Evolutionary conservation across 202 grass and related monocot species (phyloP).

Genomic region (Carex sylvatica): DNA sequence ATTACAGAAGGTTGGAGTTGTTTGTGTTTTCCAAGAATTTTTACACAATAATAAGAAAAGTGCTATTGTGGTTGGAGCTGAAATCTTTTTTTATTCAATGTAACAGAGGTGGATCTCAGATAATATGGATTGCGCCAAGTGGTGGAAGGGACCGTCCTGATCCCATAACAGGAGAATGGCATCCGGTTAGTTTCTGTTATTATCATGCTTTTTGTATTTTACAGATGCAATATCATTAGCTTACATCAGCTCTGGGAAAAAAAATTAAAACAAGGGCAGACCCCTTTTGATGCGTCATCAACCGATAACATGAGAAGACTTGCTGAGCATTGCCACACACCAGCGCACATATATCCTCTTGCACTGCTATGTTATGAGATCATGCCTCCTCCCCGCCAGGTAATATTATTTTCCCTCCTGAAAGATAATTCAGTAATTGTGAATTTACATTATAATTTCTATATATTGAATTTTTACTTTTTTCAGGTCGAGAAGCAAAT

Average conservation of each 20-base stretch:
- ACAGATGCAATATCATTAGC: neutral
- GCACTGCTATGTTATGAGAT: conserved; percentile 83
- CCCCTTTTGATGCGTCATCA: conserved; percentile 80
- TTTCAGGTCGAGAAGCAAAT: conserved; percentile 90
- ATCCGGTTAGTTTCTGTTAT: conserved; percentile 57
- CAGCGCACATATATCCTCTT: conserved; percentile 89
- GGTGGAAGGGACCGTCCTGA: conserved; percentile 94
- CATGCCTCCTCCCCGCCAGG: conserved; percentile 95
- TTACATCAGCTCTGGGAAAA: neutral
- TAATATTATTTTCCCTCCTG: conserved; percentile 27
- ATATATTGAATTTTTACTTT: conserved; percentile 11
- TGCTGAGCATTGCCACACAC: conserved; percentile 65
- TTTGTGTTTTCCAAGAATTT: neutral
- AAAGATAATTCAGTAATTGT: conserved; percentile 1
- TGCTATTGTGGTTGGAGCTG: neutral
- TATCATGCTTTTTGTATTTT: neutral
- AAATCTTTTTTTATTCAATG: conserved; percentile 19
- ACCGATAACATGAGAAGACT: conserved; percentile 99
- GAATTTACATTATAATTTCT: neutral
- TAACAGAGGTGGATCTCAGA: conserved; percentile 75
- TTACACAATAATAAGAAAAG: neutral
- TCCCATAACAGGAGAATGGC: conserved; percentile 72
- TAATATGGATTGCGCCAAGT: conserved; percentile 98
- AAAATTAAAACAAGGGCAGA: conserved; percentile 34
- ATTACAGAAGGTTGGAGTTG: neutral